Percentiles rank a stretch among this genome's conserved stretches.
Evolutionary conservation across 192 early-diverging fungal species (phyloP).

Genomic region (Glomus cerebriforme): DNA sequence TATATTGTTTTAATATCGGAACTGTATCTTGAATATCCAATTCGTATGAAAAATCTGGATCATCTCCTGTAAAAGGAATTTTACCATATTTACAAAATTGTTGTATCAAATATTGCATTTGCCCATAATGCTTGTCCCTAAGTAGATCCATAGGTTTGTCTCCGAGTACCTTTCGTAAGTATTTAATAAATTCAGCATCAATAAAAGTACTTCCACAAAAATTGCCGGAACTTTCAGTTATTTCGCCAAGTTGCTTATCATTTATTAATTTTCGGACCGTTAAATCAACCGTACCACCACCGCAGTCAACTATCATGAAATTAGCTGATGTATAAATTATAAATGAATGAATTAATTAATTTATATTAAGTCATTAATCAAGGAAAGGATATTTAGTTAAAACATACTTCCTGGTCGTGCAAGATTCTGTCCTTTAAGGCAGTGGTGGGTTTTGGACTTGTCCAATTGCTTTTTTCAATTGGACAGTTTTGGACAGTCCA

Average conservation of each 20-base stretch:
- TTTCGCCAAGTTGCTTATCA: background rate
- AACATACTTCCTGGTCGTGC: background rate
- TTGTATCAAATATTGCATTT: conserved; percentile 15
- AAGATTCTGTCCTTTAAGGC: background rate
- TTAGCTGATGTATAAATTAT: conserved; percentile 31
- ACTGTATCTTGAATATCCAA: background rate
- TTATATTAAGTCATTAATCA: too few relatives aligned
- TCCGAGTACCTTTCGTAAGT: too few relatives aligned
- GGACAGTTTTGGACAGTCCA: too few relatives aligned
- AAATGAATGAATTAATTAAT: background rate
- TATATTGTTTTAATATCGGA: conserved; percentile 1
- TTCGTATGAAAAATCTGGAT: too few relatives aligned
- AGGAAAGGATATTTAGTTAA: too few relatives aligned
- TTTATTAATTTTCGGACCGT: too few relatives aligned
- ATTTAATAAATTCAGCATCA: conserved; percentile 19
- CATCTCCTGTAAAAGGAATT: too few relatives aligned
- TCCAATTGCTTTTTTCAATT: too few relatives aligned
- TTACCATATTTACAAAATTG: background rate
- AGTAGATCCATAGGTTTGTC: background rate
- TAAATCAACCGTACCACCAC: conserved; percentile 53
- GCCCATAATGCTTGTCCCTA: background rate
- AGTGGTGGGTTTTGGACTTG: too few relatives aligned
- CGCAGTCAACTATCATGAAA: conserved; percentile 61
- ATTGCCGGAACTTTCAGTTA: background rate
- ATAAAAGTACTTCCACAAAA: conserved; percentile 13